Conservation (phyloP, 1,284 basidiomycete species). For the Puccinia horiana region DNA sequence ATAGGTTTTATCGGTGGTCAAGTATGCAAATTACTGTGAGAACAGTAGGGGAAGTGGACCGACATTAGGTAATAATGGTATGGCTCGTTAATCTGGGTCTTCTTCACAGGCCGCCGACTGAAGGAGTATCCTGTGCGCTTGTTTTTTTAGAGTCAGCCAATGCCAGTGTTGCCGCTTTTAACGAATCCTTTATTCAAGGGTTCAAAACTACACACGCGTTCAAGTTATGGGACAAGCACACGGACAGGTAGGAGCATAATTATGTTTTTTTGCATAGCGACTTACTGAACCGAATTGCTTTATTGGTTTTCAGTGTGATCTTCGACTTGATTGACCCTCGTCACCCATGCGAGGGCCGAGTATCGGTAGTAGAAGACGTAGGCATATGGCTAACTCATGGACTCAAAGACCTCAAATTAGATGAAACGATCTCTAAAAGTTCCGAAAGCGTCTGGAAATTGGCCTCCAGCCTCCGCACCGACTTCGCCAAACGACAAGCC, state of each 20-base stretch:
- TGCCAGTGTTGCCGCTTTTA: conserved; percentile 68
- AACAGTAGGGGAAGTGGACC: conserved; percentile 65
- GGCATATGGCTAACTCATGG: conserved; percentile 47
- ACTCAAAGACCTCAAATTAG: conserved; percentile 47
- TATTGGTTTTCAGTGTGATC: conserved; percentile 29
- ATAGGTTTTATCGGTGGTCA: conserved; percentile 70
- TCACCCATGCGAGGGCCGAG: conserved; percentile 48
- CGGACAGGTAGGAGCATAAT: conserved; percentile 63
- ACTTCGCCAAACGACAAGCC: conserved; percentile 46
- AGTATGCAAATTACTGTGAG: conserved; percentile 76
- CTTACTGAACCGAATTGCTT: not conserved
- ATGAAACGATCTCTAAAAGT: conserved; percentile 42
- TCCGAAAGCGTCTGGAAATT: conserved; percentile 47
- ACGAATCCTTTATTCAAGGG: conserved; percentile 76
- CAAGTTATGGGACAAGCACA: conserved; percentile 80
- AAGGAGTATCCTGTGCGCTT: not conserved
- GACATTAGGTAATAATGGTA: conserved; percentile 55
- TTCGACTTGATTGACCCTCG: conserved; percentile 49
- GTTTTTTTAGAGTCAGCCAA: conserved; percentile 29
- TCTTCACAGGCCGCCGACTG: not conserved
- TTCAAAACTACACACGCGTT: conserved; percentile 81
- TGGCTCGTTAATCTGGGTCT: not conserved
- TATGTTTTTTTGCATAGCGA: not conserved
- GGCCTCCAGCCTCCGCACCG: conserved; percentile 37
- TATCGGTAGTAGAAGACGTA: conserved; percentile 49